Conservation (phyloP, 2,329 filamentous ascomycete genomes). For the Colletotrichum godetiae region DNA sequence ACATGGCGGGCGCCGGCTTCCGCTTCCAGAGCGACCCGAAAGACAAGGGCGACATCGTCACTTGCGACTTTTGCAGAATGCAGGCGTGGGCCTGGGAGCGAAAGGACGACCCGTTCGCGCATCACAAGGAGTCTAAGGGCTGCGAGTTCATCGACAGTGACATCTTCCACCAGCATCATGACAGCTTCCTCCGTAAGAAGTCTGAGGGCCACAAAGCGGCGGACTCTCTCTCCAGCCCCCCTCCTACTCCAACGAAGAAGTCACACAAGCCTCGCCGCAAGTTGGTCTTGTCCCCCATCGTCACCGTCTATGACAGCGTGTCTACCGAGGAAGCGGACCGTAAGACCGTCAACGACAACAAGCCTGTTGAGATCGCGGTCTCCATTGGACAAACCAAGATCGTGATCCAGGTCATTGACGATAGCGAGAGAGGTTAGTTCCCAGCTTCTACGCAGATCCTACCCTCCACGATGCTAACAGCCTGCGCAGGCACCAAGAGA, state of each 20-base stretch:
- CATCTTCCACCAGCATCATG: not conserved
- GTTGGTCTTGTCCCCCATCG: too few species aligned
- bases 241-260: too few species aligned
- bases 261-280: too few species aligned
- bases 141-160: not conserved
- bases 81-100: constrained; percentile 21
- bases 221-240: too few species aligned
- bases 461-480: not conserved
- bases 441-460: too few species aligned
- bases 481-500: not conserved
- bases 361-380: not conserved
- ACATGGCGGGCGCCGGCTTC: constrained; percentile 24
- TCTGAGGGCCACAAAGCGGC: too few species aligned
- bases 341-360: not conserved
- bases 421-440: not conserved
- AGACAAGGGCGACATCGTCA: not conserved
- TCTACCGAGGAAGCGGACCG: too few species aligned
- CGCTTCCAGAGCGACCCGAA: not conserved
- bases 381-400: not conserved
- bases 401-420: not conserved
- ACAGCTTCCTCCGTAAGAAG: not conserved
- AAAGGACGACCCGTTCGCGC: constrained; percentile 13
- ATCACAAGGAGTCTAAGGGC: not conserved
- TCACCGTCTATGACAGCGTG: too few species aligned
- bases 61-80: constrained; percentile 6